Evolutionary conservation across 1,139 yeast genomes (phyloP).

Genomic region (Petasospora fabianii): DNA sequence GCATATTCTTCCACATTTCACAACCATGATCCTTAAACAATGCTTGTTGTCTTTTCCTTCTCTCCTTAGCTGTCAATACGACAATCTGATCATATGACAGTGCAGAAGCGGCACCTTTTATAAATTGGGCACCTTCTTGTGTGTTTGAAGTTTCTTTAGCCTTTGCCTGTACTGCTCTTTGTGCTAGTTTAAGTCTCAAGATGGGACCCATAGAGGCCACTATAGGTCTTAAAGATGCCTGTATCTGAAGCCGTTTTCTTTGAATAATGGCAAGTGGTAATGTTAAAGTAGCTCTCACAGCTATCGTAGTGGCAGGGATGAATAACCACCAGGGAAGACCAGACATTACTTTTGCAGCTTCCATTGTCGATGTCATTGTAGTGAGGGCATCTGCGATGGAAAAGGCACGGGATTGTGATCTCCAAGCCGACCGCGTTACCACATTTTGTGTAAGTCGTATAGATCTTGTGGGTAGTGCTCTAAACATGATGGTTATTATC

Average conservation of each 20-base stretch:
- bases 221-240: conserved; percentile 64
- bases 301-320: conserved; percentile 70
- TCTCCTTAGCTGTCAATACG: conserved; percentile 71
- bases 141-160: conserved; percentile 10
- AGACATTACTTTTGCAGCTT: conserved; percentile 46
- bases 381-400: conserved; percentile 23
- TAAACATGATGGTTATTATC: too few species aligned
- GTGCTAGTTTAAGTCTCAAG: conserved; percentile 65
- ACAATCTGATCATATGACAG: conserved; percentile 76
- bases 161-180: conserved; percentile 31
- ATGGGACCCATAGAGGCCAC: conserved; percentile 76
- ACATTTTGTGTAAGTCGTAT: background rate
- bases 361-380: conserved; percentile 34
- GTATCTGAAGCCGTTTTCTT: conserved; percentile 64
- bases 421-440: background rate
- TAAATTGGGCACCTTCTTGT: conserved; percentile 9
- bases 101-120: conserved; percentile 36
- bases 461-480: too few species aligned
- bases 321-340: conserved; percentile 83
- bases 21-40: conserved; percentile 65
- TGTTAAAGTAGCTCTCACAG: conserved; percentile 63
- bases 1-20: conserved; percentile 75
- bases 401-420: conserved; percentile 9
- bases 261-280: conserved; percentile 76
- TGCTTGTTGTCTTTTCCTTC: conserved; percentile 65